Percentiles rank a stretch among this genome's conserved stretches.
Conservation (phyloP, 495 filamentous ascomycete species). For the Neurospora hispaniola region DNA sequence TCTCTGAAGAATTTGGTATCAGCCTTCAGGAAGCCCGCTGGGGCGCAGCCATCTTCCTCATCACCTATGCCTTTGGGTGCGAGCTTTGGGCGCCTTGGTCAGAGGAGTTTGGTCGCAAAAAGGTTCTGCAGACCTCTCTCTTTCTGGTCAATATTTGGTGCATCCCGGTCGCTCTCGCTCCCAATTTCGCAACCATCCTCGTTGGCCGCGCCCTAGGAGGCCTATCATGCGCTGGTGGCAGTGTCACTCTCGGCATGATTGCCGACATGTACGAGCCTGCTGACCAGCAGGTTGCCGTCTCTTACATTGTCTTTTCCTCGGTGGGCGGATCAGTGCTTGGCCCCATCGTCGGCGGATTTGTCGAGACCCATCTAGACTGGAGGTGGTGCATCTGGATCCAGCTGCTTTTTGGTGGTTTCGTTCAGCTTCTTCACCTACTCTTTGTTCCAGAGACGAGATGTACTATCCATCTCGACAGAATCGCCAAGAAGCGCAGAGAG, state of each 20-base stretch:
- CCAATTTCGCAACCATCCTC: slow-evolving; percentile 57
- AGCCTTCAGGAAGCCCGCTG: slow-evolving; percentile 53
- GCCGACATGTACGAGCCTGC: slow-evolving; percentile 71
- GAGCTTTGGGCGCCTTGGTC: slow-evolving; percentile 78
- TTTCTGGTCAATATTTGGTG: slow-evolving; percentile 67
- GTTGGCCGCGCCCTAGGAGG: slow-evolving; percentile 59
- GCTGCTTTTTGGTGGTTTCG: slow-evolving; percentile 58
- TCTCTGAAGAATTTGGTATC: slow-evolving; percentile 52
- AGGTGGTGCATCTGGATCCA: slow-evolving; percentile 75
- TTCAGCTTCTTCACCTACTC: slow-evolving; percentile 56
- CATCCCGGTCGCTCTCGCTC: slow-evolving; percentile 59
- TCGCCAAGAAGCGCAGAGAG: slow-evolving; percentile 54
- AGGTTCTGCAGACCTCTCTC: slow-evolving; percentile 58
- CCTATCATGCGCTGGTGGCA: slow-evolving; percentile 63
- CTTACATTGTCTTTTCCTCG: slow-evolving; percentile 65
- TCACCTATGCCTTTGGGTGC: slow-evolving; percentile 68
- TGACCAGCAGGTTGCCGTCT: slow-evolving; percentile 62
- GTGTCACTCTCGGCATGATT: slow-evolving; percentile 73
- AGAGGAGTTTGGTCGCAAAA: slow-evolving; percentile 68
- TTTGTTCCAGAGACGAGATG: slow-evolving; percentile 60
- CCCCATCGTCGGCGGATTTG: slow-evolving; percentile 69
- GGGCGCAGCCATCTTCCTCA: slow-evolving; percentile 61
- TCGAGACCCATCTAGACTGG: slow-evolving; percentile 57
- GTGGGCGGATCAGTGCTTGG: slow-evolving; percentile 68
- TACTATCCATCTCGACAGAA: slow-evolving; percentile 54